phyloP scores from a whole-genome alignment of 2,329 filamentous ascomycete genomes.

The Fusarium caatingaense region DNA sequence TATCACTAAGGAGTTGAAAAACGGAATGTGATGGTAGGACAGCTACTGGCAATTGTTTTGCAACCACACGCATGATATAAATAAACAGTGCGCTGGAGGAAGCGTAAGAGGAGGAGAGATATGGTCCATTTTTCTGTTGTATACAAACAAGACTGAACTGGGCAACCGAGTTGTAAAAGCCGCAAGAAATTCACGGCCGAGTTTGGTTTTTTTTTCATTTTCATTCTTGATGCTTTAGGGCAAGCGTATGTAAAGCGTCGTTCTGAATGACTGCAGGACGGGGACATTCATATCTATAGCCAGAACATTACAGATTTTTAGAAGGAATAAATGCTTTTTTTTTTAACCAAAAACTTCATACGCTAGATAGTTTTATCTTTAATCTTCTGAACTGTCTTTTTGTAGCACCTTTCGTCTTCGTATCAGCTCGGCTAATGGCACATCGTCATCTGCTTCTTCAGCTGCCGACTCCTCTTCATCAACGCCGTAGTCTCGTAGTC shows the following conservation, averaged over 20 bases:
- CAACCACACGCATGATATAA: constrained; percentile 13
- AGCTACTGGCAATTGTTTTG: constrained; percentile 22
- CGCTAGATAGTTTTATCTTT: constrained; percentile 38
- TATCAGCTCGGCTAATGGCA: constrained; percentile 77
- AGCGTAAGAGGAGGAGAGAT: constrained; percentile 23
- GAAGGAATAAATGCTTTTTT: constrained; percentile 31
- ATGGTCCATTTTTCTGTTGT: constrained; percentile 35
- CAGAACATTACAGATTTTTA: constrained; percentile 29
- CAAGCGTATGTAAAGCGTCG: constrained; percentile 22
- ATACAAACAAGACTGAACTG: constrained; percentile 45
- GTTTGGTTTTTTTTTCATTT: constrained; percentile 36
- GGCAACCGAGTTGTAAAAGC: constrained; percentile 42
- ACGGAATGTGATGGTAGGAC: constrained; percentile 27
- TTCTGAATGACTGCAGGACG: constrained; percentile 15
- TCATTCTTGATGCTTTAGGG: constrained; percentile 40
- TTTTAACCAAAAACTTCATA: constrained; percentile 16
- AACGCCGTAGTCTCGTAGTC: constrained; percentile 80
- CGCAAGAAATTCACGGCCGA: constrained; percentile 38
- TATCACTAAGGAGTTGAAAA: constrained; percentile 29
- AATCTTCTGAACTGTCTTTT: constrained; percentile 49
- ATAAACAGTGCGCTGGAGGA: constrained; percentile 27
- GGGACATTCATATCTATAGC: constrained; percentile 27
- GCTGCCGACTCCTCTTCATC: constrained; percentile 72
- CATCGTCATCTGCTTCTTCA: constrained; percentile 62
- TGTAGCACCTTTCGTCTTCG: constrained; percentile 61